A percentile compares a stretch with the other conserved stretches of the same genome.
Conservation (phyloP, 176 grass and related monocot species). For the Cocos nucifera region DNA sequence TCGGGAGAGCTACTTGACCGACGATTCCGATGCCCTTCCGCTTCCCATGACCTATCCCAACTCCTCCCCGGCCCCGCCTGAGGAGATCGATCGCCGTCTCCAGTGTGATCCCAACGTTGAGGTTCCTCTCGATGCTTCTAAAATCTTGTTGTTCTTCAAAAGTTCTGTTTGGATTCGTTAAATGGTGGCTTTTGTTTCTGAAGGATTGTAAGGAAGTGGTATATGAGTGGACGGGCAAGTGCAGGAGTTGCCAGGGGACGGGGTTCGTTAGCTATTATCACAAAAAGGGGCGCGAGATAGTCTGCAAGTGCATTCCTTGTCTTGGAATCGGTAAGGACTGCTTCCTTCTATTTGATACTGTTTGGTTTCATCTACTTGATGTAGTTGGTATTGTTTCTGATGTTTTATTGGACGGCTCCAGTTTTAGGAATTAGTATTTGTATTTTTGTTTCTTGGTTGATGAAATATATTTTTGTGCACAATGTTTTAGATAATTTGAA, state of each 20-base stretch:
- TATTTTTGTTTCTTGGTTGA: no score
- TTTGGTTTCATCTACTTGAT: no score
- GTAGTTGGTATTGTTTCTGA: no score
- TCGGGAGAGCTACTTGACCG: conserved; percentile 80
- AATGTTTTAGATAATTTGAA: no score
- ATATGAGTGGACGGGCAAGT: conserved; percentile 94
- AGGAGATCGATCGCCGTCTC: conserved; percentile 84
- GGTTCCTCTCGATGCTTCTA: conserved; percentile 17
- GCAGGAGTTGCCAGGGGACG: conserved; percentile 89
- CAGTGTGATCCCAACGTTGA: conserved; percentile 55
- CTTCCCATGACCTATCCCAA: conserved; percentile 64
- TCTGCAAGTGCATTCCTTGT: conserved; percentile 94
- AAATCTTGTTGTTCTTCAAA: no score
- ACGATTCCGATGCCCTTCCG: conserved; percentile 71
- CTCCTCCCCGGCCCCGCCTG: conserved; percentile 47
- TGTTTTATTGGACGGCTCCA: no score
- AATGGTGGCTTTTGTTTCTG: conserved; percentile 5
- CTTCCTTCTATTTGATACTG: not conserved
- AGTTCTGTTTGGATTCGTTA: no score
- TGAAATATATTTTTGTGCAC: no score
- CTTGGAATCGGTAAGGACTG: conserved; percentile 59
- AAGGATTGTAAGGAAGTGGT: conserved; percentile 79
- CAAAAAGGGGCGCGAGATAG: conserved; percentile 81
- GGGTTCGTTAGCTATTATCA: conserved; percentile 86
- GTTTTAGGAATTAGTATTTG: no score